Evolutionary conservation across 176 grass and related monocot genomes (phyloP).

Genomic region (sorghum (Sorghum bicolor)): DNA sequence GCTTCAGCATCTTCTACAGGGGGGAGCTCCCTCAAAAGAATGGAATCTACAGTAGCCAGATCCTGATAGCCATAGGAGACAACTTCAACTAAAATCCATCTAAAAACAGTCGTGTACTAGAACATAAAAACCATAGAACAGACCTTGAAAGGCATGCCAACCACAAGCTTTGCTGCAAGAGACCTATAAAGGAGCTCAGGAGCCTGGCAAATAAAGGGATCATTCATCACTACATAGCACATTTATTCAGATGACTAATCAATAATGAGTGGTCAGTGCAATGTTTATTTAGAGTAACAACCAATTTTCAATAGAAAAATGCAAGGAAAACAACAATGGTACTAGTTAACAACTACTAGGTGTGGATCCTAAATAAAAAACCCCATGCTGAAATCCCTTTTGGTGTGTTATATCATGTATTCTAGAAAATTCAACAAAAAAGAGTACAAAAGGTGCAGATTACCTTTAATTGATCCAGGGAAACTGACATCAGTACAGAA

Average conservation of each 20-base stretch:
- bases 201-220: constrained; percentile 46
- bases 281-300: background rate
- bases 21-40: constrained; percentile 94
- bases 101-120: constrained; percentile 9
- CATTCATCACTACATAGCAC: constrained; percentile 25
- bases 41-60: constrained; percentile 94
- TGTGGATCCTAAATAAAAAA: constrained; percentile 16
- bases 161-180: constrained; percentile 80
- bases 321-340: background rate
- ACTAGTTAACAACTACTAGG: background rate
- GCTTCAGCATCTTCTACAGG: constrained; percentile 80
- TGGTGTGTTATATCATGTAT: background rate
- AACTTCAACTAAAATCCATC: constrained; percentile 23
- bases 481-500: constrained; percentile 95
- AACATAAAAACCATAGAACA: constrained; percentile 36
- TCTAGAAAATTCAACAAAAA: background rate
- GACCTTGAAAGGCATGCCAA: constrained; percentile 99
- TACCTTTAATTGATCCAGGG: constrained; percentile 91
- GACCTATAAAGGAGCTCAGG: constrained; percentile 83
- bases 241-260: constrained; percentile 2
- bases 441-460: background rate
- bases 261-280: background rate
- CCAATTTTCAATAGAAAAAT: constrained; percentile 1
- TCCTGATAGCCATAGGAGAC: constrained; percentile 62
- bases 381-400: background rate